Conservation (phyloP, 495 filamentous ascomycete genomes). For the Aspergillus egyptiacus region DNA sequence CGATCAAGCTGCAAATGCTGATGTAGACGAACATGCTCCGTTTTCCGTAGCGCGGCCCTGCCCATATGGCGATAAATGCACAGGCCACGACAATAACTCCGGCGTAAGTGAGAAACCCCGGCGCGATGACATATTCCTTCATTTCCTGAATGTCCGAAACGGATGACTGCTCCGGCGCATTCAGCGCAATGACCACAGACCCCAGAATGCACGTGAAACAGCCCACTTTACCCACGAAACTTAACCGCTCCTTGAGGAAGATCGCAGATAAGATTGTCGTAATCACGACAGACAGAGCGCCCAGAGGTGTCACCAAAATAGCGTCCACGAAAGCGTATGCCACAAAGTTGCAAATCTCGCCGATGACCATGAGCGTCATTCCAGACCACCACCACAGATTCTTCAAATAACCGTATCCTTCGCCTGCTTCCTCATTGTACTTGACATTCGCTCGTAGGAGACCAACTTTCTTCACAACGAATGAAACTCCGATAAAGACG, state of each 20-base stretch:
- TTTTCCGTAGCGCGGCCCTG: constrained; percentile 85
- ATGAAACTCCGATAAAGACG: constrained; percentile 89
- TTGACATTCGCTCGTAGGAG: constrained; percentile 90
- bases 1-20: constrained; percentile 89
- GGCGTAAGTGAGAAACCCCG: constrained; percentile 79
- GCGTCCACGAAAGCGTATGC: constrained; percentile 97
- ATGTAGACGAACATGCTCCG: constrained; percentile 97
- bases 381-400: constrained; percentile 93
- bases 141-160: constrained; percentile 89
- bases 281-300: constrained; percentile 91
- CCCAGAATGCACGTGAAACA: constrained; percentile 95
- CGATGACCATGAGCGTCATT: constrained; percentile 96
- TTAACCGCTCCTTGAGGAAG: constrained; percentile 91
- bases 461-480: constrained; percentile 92
- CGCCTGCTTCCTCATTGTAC: constrained; percentile 92
- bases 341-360: constrained; percentile 95
- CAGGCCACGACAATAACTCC: constrained; percentile 76
- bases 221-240: constrained; percentile 91
- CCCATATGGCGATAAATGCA: constrained; percentile 70
- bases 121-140: constrained; percentile 79
- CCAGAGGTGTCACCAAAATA: constrained; percentile 90
- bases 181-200: constrained; percentile 87
- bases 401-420: constrained; percentile 97
- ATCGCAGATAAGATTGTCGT: constrained; percentile 91
- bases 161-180: constrained; percentile 80